Base-by-base conservation (phyloP, 306 rosid genomes). In the Lathyrus aphaca region DNA sequence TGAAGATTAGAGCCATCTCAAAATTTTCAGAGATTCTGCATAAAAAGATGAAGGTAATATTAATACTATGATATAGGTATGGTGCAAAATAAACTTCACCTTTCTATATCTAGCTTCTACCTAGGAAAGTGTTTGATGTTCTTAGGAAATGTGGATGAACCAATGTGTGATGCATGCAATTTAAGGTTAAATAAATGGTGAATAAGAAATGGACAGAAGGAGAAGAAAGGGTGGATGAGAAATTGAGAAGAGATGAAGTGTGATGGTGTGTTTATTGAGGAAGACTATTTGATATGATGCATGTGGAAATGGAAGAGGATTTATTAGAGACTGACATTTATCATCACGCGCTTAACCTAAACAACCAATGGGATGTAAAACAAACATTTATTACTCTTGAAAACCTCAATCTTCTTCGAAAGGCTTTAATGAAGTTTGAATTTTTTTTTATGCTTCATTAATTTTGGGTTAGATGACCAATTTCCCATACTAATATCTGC, bases 301-400 rank as follows among this genome's bases (percentile, higher is more conserved):
- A 61, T 61, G 46, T 55, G 37, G 37, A 18, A 12, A 17, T 59
- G 25, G 65, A 32, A 32, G 25, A 29, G 6, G 43, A 32, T 60
- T 59, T 60, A 60, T 35, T 60, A 66, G 68, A 58, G 14, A 45
- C 68, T 74, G 42, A 11, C 68, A 57, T 46, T 66, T 18, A 19
- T 51, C 30, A 51, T 49, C 50, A 30, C 32, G 16, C 32, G 50
- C 23, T 45, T 14, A 45, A 48, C 54, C 44, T 1, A 48, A 62
- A 19, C 6, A 66, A 59, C 51, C 44, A 32, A 53, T 68, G 0
- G 64, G 46, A 23, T 14, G 23, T 70, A 25, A 0, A 14, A 17
- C 43, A 49, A 29, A 68, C 75, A 76, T 60, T 61, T 50, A 76
- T 10, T 69, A 18, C 50, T 69, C 66, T 69, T 42, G 75, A 69